A percentile compares a stretch with the other conserved stretches of the same genome.
phyloP scores from a whole-genome alignment of 805 yeast genomes.

The Saturnispora mendoncae region DNA sequence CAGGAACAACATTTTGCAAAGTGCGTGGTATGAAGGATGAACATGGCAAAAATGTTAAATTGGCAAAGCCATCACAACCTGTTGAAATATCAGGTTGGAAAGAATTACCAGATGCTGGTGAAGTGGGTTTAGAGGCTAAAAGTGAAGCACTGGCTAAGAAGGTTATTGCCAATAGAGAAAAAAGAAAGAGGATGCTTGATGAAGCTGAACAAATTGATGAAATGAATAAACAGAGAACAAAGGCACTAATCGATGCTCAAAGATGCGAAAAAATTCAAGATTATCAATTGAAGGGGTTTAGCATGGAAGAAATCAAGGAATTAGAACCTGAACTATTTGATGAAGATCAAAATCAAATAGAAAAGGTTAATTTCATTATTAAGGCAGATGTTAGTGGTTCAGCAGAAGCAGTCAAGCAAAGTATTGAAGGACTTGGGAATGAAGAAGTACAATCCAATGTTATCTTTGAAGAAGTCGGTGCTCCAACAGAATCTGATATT shows the following conservation, averaged over 20 bases:
- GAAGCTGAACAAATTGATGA: slow-evolving; percentile 59
- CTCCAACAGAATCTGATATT: slow-evolving; percentile 58
- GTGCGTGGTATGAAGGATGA: slow-evolving; percentile 75
- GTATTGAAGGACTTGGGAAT: slow-evolving; percentile 76
- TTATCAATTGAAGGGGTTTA: slow-evolving; percentile 53
- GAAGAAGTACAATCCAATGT: slow-evolving; percentile 70
- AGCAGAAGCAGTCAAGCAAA: slow-evolving; percentile 83
- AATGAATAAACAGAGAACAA: slow-evolving; percentile 59
- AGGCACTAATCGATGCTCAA: slow-evolving; percentile 42
- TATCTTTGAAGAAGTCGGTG: slow-evolving; percentile 69
- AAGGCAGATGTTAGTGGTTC: slow-evolving; percentile 94
- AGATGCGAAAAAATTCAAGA: slow-evolving; percentile 48
- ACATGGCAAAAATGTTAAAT: slow-evolving; percentile 47
- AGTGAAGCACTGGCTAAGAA: slow-evolving; percentile 68
- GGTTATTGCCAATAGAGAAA: slow-evolving; percentile 56
- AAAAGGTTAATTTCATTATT: slow-evolving; percentile 53
- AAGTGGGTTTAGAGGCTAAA: slow-evolving; percentile 66
- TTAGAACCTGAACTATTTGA: slow-evolving; percentile 28
- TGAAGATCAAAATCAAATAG: slow-evolving; percentile 22
- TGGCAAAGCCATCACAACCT: slow-evolving; percentile 82
- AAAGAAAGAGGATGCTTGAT: slow-evolving; percentile 41
- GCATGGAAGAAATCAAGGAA: slow-evolving; percentile 36
- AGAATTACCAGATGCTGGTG: slow-evolving; percentile 87
- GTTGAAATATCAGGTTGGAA: slow-evolving; percentile 94
- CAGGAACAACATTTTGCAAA: slow-evolving; percentile 82